A percentile compares a stretch with the other conserved stretches of the same genome.
Conservation (phyloP, 1,284 basidiomycete genomes). For the Ustilago nuda region DNA sequence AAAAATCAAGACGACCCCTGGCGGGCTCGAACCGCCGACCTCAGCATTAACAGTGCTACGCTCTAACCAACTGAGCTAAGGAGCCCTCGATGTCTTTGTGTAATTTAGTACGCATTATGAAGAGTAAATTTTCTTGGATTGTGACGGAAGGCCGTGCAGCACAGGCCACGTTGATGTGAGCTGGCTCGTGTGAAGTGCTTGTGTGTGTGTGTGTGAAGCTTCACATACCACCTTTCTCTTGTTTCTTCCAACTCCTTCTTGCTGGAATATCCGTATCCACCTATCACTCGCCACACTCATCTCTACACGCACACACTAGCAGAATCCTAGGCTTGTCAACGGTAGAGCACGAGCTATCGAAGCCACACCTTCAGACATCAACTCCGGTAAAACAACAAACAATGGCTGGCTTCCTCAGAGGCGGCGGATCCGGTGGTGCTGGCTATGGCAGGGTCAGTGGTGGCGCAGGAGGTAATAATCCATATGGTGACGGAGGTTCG, state of each 20-base stretch:
- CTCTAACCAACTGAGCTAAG: conserved; percentile 62
- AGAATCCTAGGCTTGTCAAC: not conserved
- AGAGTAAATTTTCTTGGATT: too few species aligned
- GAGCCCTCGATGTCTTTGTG: not conserved
- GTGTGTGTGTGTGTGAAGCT: not conserved
- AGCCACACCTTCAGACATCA: not conserved
- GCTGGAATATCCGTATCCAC: not conserved
- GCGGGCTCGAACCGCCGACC: conserved; percentile 61
- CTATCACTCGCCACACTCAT: not conserved
- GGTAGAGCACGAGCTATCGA: not conserved
- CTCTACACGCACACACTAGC: not conserved
- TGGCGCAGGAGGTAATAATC: conserved; percentile 29
- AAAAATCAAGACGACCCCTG: conserved; percentile 30
- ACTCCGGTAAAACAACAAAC: not conserved
- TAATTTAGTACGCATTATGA: not conserved
- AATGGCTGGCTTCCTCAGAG: conserved; percentile 57
- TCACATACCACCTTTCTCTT: not conserved
- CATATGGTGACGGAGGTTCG: conserved; percentile 33
- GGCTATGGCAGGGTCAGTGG: conserved; percentile 44
- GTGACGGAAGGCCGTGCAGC: conserved; percentile 1
- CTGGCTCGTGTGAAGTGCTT: not conserved
- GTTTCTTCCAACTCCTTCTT: not conserved
- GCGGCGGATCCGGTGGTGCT: conserved; percentile 41
- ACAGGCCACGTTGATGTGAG: conserved; percentile 13
- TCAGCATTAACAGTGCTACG: conserved; percentile 62